Evolutionary conservation across 345 rosid genomes (phyloP).

Genomic region (Hibiscus tridactylites): DNA sequence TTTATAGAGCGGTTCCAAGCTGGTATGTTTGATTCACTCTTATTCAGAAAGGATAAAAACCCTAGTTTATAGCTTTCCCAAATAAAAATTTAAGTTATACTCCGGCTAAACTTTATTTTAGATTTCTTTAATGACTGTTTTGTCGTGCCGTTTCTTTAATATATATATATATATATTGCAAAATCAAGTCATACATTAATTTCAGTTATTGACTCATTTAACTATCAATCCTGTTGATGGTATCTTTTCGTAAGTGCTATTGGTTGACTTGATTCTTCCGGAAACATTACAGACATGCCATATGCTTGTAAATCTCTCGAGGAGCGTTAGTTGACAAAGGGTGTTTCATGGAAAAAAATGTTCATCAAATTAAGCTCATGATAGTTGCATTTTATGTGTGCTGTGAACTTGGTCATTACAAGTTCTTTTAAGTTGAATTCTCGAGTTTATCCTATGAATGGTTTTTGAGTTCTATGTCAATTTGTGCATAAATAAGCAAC

Average conservation of each 20-base stretch:
- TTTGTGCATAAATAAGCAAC: neutral
- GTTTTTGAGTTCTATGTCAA: neutral
- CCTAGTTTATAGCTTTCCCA: neutral
- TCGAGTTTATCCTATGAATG: neutral
- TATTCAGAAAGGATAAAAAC: conserved; percentile 2
- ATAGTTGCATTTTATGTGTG: neutral
- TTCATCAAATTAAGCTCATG: neutral
- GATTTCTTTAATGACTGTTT: neutral
- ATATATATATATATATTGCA: neutral
- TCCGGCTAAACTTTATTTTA: neutral
- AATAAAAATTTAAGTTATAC: neutral
- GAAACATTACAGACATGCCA: neutral
- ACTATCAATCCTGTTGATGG: neutral
- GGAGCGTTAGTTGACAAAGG: neutral
- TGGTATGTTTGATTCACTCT: conserved; percentile 38
- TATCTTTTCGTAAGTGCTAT: neutral
- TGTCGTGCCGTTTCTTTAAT: neutral
- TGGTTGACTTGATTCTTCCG: neutral
- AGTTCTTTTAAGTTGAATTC: neutral
- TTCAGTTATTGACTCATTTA: neutral
- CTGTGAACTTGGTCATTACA: neutral
- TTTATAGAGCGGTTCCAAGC: conserved; percentile 94
- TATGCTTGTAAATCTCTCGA: neutral
- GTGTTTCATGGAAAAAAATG: neutral
- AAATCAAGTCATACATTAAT: neutral